Percentiles rank a stretch among this genome's conserved stretches.
Evolutionary conservation across 2,329 filamentous ascomycete species (phyloP).

Genomic region (Coniella vitis): DNA sequence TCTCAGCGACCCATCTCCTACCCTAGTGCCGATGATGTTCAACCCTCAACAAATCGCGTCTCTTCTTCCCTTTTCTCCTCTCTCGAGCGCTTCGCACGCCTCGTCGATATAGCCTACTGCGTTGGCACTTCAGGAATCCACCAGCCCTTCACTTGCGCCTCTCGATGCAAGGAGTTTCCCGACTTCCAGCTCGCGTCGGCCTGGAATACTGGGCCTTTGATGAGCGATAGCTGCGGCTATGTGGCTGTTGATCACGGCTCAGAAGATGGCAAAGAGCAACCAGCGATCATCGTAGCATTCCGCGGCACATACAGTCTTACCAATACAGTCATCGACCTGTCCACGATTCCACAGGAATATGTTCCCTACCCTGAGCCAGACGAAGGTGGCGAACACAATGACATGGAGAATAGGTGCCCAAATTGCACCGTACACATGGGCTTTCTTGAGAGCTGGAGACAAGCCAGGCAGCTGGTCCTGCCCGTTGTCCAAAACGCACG

Average conservation of each 20-base stretch:
- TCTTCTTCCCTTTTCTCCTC: slow-evolving; percentile 64
- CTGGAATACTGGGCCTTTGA: slow-evolving; percentile 82
- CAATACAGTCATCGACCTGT: slow-evolving; percentile 86
- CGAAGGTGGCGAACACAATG: slow-evolving; percentile 23
- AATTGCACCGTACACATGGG: slow-evolving; percentile 93
- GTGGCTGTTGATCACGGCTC: slow-evolving; percentile 72
- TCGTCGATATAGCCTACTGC: slow-evolving; percentile 94
- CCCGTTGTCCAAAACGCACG: slow-evolving; percentile 56
- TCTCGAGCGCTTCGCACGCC: slow-evolving; percentile 79
- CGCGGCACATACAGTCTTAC: slow-evolving; percentile 90
- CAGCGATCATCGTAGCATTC: slow-evolving; percentile 74
- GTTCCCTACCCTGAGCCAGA: slow-evolving; percentile 69
- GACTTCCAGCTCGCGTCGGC: slow-evolving; percentile 71
- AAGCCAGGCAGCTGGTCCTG: slow-evolving; percentile 63
- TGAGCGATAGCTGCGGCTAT: slow-evolving; percentile 91
- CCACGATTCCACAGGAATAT: slow-evolving; percentile 83
- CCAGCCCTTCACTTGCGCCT: slow-evolving; percentile 78
- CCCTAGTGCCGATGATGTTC: slow-evolving; percentile 1
- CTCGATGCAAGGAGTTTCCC: slow-evolving; percentile 78
- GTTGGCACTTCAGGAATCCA: slow-evolving; percentile 77
- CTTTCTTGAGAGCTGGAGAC: slow-evolving; percentile 79
- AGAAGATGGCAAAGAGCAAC: slow-evolving; percentile 19
- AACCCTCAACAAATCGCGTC: slow-evolving; percentile 27
- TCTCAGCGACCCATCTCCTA: slow-evolving; percentile 5
- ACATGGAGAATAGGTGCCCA: slow-evolving; percentile 47